A percentile compares a stretch with the other conserved stretches of the same genome.
Conservation (phyloP, 2,329 filamentous ascomycete species). For the Pyrenochaeta sp. region DNA sequence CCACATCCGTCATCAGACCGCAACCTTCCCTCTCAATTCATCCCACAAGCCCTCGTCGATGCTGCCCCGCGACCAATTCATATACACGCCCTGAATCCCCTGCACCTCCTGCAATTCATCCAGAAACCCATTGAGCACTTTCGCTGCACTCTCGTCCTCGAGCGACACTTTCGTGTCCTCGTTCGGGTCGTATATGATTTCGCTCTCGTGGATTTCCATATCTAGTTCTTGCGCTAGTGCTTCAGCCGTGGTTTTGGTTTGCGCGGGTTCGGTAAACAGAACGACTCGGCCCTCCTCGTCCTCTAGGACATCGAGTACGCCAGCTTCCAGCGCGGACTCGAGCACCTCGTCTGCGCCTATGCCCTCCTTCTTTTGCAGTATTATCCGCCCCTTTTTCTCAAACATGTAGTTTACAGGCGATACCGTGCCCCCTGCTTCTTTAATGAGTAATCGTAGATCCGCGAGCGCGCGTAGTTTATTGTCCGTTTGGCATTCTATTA, state of each 20-base stretch:
- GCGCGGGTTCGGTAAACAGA: slow-evolving; percentile 72
- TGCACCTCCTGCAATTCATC: slow-evolving; percentile 71
- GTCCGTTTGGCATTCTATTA: slow-evolving; percentile 87
- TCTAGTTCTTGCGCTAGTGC: slow-evolving; percentile 68
- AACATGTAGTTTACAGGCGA: slow-evolving; percentile 87
- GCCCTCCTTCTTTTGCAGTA: slow-evolving; percentile 68
- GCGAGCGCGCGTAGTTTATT: slow-evolving; percentile 76
- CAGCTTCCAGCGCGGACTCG: slow-evolving; percentile 83
- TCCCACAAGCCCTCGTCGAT: slow-evolving; percentile 49
- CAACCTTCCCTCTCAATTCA: slow-evolving; percentile 47
- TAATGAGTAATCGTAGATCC: slow-evolving; percentile 75
- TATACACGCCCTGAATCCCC: slow-evolving; percentile 80
- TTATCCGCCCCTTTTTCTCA: slow-evolving; percentile 76
- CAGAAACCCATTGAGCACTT: slow-evolving; percentile 67
- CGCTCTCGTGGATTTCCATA: slow-evolving; percentile 73
- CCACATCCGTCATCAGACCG: slow-evolving; percentile 29
- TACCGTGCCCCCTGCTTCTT: slow-evolving; percentile 71
- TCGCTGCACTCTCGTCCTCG: slow-evolving; percentile 63
- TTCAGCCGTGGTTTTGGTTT: slow-evolving; percentile 70
- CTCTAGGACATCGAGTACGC: slow-evolving; percentile 75
- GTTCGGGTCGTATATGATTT: slow-evolving; percentile 86
- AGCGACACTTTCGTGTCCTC: slow-evolving; percentile 76
- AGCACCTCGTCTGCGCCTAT: slow-evolving; percentile 73
- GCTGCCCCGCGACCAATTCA: slow-evolving; percentile 64
- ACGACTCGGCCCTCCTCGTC: slow-evolving; percentile 74